Percentiles rank a stretch among this genome's conserved stretches.
Evolutionary conservation across 225 moss, liverwort and hornwort species (phyloP).

Genomic region (Asterella californica): DNA sequence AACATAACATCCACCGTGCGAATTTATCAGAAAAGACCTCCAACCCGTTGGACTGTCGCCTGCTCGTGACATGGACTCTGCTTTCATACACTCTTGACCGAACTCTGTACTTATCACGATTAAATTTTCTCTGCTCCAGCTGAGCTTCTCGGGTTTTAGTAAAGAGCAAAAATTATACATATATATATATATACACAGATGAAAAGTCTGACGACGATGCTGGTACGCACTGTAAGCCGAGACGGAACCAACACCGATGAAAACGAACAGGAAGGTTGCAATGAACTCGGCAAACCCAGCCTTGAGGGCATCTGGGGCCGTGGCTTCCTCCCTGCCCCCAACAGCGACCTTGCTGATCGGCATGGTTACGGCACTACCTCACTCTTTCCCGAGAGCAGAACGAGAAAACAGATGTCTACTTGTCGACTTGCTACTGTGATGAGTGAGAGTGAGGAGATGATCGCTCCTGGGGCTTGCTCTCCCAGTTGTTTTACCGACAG

Average conservation of each 20-base stretch:
- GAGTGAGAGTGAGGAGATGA: not conserved
- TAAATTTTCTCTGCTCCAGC: too few species aligned
- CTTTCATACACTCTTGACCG: too few species aligned
- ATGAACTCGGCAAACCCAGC: constrained; percentile 92
- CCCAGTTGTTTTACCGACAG: not conserved
- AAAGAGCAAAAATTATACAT: not conserved
- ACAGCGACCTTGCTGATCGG: constrained; percentile 50
- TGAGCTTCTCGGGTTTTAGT: not conserved
- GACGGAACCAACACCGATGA: constrained; percentile 80
- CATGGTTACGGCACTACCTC: too few species aligned
- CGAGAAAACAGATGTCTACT: not conserved
- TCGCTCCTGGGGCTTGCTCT: not conserved
- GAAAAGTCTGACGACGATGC: too few species aligned
- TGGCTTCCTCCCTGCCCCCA: constrained; percentile 49
- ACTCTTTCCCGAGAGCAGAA: not conserved
- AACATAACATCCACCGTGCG: not conserved
- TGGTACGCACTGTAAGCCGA: constrained; percentile 52
- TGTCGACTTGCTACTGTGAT: not conserved
- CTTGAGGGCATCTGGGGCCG: constrained; percentile 70
- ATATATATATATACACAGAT: too few species aligned
- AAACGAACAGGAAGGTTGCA: constrained; percentile 75
- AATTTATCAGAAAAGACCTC: not conserved
- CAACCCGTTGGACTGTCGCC: not conserved
- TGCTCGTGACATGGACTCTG: too few species aligned
- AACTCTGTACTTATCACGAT: too few species aligned